phyloP scores from a whole-genome alignment of 2,329 filamentous ascomycete genomes.

The Aspergillus jensenii region DNA sequence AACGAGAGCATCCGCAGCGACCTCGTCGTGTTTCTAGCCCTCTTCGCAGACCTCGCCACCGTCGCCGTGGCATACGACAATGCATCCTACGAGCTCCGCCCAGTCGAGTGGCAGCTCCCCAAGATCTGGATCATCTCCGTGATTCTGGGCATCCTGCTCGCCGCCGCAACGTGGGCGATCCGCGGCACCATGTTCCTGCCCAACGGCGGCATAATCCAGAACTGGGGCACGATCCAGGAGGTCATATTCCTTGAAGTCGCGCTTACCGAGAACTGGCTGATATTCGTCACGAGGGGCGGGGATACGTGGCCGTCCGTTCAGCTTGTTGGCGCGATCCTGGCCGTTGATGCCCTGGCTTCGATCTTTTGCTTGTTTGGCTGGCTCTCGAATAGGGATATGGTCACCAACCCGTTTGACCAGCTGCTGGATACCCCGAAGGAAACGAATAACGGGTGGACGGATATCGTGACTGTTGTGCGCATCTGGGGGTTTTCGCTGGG shows the following conservation, averaged over 20 bases:
- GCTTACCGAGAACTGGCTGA: slow-evolving; percentile 92
- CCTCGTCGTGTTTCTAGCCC: slow-evolving; percentile 74
- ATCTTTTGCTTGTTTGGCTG: slow-evolving; percentile 76
- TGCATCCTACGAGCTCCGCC: slow-evolving; percentile 71
- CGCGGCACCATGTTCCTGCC: slow-evolving; percentile 69
- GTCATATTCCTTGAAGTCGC: slow-evolving; percentile 87
- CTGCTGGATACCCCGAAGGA: slow-evolving; percentile 15
- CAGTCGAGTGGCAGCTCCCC: slow-evolving; percentile 78
- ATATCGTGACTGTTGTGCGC: slow-evolving; percentile 56
- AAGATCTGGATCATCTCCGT: slow-evolving; percentile 74
- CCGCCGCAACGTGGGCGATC: slow-evolving; percentile 71
- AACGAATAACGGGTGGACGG: slow-evolving; percentile 55
- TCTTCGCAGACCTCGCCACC: slow-evolving; percentile 78
- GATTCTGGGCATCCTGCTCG: slow-evolving; percentile 65
- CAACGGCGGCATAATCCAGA: slow-evolving; percentile 71
- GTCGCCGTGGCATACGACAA: slow-evolving; percentile 82
- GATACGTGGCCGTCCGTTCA: slow-evolving; percentile 73
- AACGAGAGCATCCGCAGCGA: slow-evolving; percentile 74
- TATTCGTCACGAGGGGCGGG: slow-evolving; percentile 87
- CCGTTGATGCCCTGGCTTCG: slow-evolving; percentile 70
- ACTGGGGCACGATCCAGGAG: slow-evolving; percentile 72
- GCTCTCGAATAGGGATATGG: slow-evolving; percentile 58
- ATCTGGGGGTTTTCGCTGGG: slow-evolving; percentile 53
- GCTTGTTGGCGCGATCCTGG: slow-evolving; percentile 67
- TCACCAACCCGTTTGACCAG: slow-evolving; percentile 28